Evolutionary conservation across 1,139 yeast genomes (phyloP), one percentile per base, ranked within the genome.

Genomic region (Pichia sp.): DNA sequence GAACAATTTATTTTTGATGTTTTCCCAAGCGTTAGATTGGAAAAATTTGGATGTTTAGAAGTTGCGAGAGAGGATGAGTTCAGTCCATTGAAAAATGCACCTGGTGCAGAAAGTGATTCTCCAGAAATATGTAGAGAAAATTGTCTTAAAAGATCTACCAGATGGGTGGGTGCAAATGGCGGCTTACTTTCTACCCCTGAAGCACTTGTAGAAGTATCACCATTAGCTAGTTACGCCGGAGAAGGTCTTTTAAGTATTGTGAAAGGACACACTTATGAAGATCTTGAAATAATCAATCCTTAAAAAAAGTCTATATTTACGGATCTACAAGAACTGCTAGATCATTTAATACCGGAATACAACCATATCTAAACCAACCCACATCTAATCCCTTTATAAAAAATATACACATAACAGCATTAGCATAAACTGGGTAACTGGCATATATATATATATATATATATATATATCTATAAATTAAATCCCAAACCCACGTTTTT

Each of bases 1-100:
- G 99, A 94, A 64, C 98, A 92, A 64, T 94, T 94, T 59, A 95
- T 94, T 46, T 94, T 94, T 69, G 99, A 94, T 62, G 95, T 94
- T 35, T 94, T 92, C 68, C 90, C 94, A 41, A 76, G 82, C 33
- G 82, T 94, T 38, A 76, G 78, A 25, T 64, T 89, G 54, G 62
- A 65, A n/a, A 78, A 77, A 56, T 94, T 94, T 63, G 98, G 96
- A 1, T 87, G 95, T 61, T 72, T 94, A 52, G 98, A 94, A 67
- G 98, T 94, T 28, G 84, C 79, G 37, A 78, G 99, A 62, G 53
- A 68, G 4, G 80, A 80, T 47, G 98, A 94, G 63, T 94, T 94
- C 59, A 83, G 96, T 23, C 98, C 98, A 3, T 76, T 94, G 63
- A 94, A 94, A 62, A 94, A 94, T 63, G 95, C 89, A 1, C 80